These are phyloP conservation scores for Calocybe cyanea DNA, from an alignment of 768 basidiomycete genomes.

Conservation along the genomic window DNA sequence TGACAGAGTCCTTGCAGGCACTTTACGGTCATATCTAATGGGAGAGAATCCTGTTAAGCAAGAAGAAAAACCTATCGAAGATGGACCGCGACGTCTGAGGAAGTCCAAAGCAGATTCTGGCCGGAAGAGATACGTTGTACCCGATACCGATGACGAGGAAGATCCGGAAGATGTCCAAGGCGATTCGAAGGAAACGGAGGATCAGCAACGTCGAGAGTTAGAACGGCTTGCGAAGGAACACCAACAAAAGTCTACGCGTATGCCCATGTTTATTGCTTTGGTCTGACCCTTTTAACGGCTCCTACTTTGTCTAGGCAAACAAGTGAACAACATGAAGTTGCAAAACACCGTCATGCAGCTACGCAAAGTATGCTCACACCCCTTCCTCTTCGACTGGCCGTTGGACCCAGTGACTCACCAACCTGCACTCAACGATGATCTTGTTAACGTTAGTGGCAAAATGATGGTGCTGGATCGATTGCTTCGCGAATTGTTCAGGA, in stretches of 20 bases:
- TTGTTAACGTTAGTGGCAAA: conserved; percentile 88
- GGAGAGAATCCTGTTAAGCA: conserved; percentile 28
- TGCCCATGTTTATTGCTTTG: conserved; percentile 8
- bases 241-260: conserved; percentile 58
- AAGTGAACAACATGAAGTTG: conserved; percentile 88
- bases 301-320: conserved; percentile 49
- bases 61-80: conserved; percentile 17
- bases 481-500: conserved; percentile 73
- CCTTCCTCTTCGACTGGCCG: conserved; percentile 87
- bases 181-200: conserved; percentile 26
- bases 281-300: neutral
- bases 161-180: conserved; percentile 45
- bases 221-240: conserved; percentile 57
- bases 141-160: conserved; percentile 59
- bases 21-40: conserved; percentile 61
- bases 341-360: conserved; percentile 98
- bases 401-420: conserved; percentile 56
- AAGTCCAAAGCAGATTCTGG: conserved; percentile 29
- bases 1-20: conserved; percentile 70
- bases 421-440: conserved; percentile 68
- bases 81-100: conserved; percentile 25
- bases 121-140: conserved; percentile 48
- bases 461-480: conserved; percentile 95
- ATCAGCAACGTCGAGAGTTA: conserved; percentile 33
- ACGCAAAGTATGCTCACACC: conserved; percentile 94